Conservation (phyloP, 1,284 basidiomycete species). For the Gymnopus androsaceus region DNA sequence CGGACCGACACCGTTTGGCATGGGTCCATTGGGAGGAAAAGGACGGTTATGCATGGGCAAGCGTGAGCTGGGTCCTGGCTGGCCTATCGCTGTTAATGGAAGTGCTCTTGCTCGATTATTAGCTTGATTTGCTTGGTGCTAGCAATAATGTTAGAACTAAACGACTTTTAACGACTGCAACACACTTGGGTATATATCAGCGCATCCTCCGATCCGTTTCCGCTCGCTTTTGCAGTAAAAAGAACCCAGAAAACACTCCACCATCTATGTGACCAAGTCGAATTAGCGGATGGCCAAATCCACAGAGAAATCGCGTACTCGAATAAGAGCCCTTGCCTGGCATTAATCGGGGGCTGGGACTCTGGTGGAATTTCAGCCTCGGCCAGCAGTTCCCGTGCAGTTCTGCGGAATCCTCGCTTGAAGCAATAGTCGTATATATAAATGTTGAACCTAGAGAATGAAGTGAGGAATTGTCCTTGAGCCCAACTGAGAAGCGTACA, state of each 20-base stretch:
- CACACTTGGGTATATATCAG: conserved; percentile 68
- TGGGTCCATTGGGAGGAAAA: conserved; percentile 28
- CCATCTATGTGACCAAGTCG: conserved; percentile 53
- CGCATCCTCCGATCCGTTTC: conserved; percentile 64
- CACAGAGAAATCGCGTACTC: conserved; percentile 54
- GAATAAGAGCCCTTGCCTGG: conserved; percentile 77
- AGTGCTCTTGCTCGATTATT: conserved; percentile 14
- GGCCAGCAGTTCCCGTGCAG: conserved; percentile 59
- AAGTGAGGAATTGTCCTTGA: too few species aligned
- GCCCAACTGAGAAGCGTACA: too few species aligned
- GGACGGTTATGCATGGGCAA: neutral
- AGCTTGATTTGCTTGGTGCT: conserved; percentile 32
- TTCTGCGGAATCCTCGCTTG: conserved; percentile 74
- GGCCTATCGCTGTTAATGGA: neutral
- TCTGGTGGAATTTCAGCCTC: conserved; percentile 67
- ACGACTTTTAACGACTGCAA: conserved; percentile 18
- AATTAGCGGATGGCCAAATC: neutral
- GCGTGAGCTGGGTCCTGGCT: conserved; percentile 15
- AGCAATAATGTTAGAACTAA: conserved; percentile 5
- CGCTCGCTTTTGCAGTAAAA: conserved; percentile 74
- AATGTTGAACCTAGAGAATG: conserved; percentile 88
- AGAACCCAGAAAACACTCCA: conserved; percentile 87
- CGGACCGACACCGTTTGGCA: conserved; percentile 34
- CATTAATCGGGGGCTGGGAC: conserved; percentile 73
- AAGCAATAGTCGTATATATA: conserved; percentile 82